Evolutionary conservation across 140 eudicot species (phyloP).

Genomic region (Stevia rebaudiana): DNA sequence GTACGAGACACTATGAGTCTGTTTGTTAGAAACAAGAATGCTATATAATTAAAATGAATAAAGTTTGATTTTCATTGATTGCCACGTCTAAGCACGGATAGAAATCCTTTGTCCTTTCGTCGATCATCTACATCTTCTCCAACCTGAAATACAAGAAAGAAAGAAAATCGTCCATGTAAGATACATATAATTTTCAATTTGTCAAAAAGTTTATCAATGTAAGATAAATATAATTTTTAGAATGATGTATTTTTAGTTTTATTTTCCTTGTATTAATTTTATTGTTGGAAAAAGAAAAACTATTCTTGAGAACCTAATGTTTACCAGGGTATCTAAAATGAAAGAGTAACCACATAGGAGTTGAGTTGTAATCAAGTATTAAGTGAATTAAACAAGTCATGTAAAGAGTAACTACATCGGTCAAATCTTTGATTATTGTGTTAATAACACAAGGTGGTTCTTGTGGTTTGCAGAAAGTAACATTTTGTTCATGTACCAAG

Average conservation of each 20-base stretch:
- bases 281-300: neutral
- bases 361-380: neutral
- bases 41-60: neutral
- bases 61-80: conserved; percentile 29
- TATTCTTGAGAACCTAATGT: neutral
- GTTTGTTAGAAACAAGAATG: conserved; percentile 24
- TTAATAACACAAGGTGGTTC: too few species aligned
- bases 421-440: too few species aligned
- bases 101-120: conserved; percentile 70
- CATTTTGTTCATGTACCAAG: too few species aligned
- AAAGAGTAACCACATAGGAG: neutral
- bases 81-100: conserved; percentile 72
- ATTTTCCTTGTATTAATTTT: too few species aligned
- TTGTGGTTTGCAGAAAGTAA: too few species aligned
- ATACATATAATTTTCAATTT: too few species aligned
- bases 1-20: conserved; percentile 16
- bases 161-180: neutral
- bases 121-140: conserved; percentile 64
- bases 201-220: neutral
- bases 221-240: too few species aligned
- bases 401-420: neutral
- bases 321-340: neutral
- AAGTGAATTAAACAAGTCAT: too few species aligned
- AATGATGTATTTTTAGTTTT: too few species aligned
- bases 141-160: conserved; percentile 42